These are phyloP conservation scores for Amesomyces nigricolor DNA, from an alignment of 2,329 filamentous ascomycete genomes.

Conservation along the genomic window DNA sequence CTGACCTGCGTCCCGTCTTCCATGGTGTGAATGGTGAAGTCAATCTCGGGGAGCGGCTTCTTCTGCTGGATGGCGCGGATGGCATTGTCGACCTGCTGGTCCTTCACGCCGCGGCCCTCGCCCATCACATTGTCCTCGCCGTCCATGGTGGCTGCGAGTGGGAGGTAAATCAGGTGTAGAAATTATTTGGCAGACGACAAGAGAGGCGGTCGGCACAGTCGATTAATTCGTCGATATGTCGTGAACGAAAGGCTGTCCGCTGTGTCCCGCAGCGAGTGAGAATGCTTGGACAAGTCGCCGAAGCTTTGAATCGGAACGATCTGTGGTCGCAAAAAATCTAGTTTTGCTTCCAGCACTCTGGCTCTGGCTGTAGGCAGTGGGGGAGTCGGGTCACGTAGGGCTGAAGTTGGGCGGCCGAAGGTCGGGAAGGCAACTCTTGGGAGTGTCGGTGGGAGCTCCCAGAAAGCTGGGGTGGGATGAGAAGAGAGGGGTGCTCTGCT, in stretches of 20 bases:
- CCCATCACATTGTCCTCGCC: slow-evolving; percentile 39
- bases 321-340: background rate
- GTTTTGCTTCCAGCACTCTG: background rate
- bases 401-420: slow-evolving; percentile 27
- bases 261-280: slow-evolving; percentile 17
- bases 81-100: slow-evolving; percentile 73
- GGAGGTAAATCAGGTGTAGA: background rate
- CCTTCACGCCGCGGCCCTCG: slow-evolving; percentile 43
- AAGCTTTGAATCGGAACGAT: background rate
- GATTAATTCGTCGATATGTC: background rate
- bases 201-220: background rate
- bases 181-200: background rate
- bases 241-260: slow-evolving; percentile 9
- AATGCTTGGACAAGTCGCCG: background rate
- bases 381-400: slow-evolving; percentile 25
- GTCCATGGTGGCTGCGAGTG: slow-evolving; percentile 17
- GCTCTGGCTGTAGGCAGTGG: slow-evolving; percentile 12
- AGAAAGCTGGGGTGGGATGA: slow-evolving; percentile 24
- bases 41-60: slow-evolving; percentile 93
- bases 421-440: slow-evolving; percentile 21
- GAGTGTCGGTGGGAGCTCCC: slow-evolving; percentile 20
- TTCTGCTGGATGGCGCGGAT: slow-evolving; percentile 90
- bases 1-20: slow-evolving; percentile 94
- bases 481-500: slow-evolving; percentile 19
- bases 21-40: slow-evolving; percentile 98